These are phyloP conservation scores for Phytophthora europaea DNA, from an alignment of 352 stramenopile genomes.

Conservation along the genomic window DNA sequence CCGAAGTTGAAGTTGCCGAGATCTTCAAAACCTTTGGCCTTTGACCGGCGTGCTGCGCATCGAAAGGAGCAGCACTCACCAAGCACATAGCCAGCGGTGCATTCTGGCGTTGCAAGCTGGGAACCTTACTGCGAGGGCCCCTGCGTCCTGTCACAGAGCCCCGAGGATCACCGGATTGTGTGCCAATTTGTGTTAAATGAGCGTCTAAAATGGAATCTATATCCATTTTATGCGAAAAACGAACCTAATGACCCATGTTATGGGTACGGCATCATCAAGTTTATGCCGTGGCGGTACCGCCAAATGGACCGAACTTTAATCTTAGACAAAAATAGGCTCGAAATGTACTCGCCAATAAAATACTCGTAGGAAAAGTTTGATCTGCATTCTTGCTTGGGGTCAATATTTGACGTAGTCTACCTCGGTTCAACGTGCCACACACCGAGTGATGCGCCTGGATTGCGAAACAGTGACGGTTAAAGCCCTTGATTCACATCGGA, in stretches of 20 bases:
- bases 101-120: not conserved
- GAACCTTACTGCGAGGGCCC: not conserved
- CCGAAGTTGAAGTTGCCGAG: conserved; percentile 12
- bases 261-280: not conserved
- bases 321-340: not conserved
- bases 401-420: too few relatives aligned
- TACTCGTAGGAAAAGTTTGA: too few relatives aligned
- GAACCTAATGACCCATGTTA: not conserved
- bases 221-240: not conserved
- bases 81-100: not conserved
- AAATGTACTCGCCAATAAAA: too few relatives aligned
- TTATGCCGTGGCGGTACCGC: not conserved
- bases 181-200: not conserved
- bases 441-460: too few relatives aligned
- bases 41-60: not conserved
- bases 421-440: too few relatives aligned
- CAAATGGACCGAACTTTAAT: not conserved
- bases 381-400: too few relatives aligned
- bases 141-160: not conserved
- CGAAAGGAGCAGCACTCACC: not conserved
- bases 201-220: not conserved
- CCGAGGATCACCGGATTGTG: conserved; percentile 19
- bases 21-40: not conserved
- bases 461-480: too few relatives aligned
- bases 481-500: too few relatives aligned